Evolutionary conservation across 768 basidiomycete genomes (phyloP).

Genomic region (Kondoa subrosea): DNA sequence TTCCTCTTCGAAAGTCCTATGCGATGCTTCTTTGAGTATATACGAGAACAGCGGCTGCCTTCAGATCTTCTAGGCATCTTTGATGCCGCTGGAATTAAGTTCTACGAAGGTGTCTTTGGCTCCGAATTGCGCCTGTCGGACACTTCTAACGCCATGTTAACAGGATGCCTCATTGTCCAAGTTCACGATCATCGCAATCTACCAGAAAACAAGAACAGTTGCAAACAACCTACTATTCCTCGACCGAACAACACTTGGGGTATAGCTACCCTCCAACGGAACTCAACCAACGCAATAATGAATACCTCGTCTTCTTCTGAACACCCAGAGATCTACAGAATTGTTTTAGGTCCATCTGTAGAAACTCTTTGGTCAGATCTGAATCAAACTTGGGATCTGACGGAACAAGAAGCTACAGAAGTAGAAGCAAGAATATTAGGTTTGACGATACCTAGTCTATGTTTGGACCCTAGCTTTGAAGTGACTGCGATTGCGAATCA

Average conservation of each 20-base stretch:
- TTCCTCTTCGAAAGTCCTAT: slow-evolving; percentile 7
- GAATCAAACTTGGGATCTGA: slow-evolving; percentile 16
- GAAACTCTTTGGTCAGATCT: slow-evolving; percentile 30
- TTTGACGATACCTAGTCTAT: slow-evolving; percentile 16
- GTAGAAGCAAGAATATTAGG: slow-evolving; percentile 35
- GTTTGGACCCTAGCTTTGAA: slow-evolving; percentile 21
- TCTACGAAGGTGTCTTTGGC: slow-evolving; percentile 22
- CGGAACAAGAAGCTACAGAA: slow-evolving; percentile 26
- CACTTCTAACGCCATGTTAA: too few species aligned
- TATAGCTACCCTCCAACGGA: background rate
- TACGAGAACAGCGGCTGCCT: slow-evolving; percentile 34
- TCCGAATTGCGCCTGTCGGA: background rate
- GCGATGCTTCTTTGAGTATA: slow-evolving; percentile 35
- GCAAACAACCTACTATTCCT: background rate
- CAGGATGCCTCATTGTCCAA: slow-evolving; percentile 36
- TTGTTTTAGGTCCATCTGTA: slow-evolving; percentile 29
- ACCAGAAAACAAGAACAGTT: background rate
- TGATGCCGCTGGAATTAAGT: slow-evolving; percentile 26
- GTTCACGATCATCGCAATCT: slow-evolving; percentile 33
- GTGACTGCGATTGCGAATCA: slow-evolving; percentile 30
- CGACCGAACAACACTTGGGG: background rate
- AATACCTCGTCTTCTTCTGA: background rate
- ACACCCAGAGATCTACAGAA: slow-evolving; percentile 22
- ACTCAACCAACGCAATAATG: background rate
- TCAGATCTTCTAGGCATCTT: slow-evolving; percentile 31